Base-by-base conservation (phyloP, 2,329 filamentous ascomycete species). In the Chaetomium sp. region DNA sequence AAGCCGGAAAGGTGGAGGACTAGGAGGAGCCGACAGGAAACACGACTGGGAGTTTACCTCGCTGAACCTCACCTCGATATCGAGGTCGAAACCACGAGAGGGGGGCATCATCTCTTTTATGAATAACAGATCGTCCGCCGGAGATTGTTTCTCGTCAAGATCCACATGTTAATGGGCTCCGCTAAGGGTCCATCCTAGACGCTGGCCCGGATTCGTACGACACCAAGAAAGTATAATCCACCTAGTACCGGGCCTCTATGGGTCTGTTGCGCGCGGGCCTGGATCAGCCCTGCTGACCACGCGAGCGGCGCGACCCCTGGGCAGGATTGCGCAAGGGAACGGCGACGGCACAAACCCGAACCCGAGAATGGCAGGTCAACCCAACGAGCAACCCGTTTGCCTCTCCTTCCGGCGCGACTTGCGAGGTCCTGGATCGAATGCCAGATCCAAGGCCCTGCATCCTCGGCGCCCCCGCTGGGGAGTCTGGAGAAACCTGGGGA, bases 271-370 rank as follows among this genome's bases (percentile, higher is more conserved):
- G 19, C 19, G 19, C 19, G 43, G 14, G 40, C 56, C 50, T 38
- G 34, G 40, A n/a, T 10, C 34, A 14, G 47, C 27, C 49, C 64
- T 62, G 63, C 34, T 62, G 64, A 64, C 59, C 58, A 54, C 46
- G 19, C 53, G 55, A 40, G 55, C 50, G 4, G 43, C 52, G 53
- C 59, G 61, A 55, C 52, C 55, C 50, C 43, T 62, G 53, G 58
- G 61, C 59, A 27, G 52, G 47, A 56, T 47, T 45, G 45, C 61
- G 62, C 49, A 63, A 59, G 59, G 34, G 50, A 49, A 37, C 51
- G 52, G 32, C 52, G 49, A 42, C 10, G 32, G 49, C 47, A 54
- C 19, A 27, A 27, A 27, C 19, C 19, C 19, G 19, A 27, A 27
- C 19, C 19, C 19, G 19, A 27, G 19, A 27, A 27, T 27, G 19